Evolutionary conservation across 768 basidiomycete genomes (phyloP).

Genomic region (Cystoderma amianthinum): DNA sequence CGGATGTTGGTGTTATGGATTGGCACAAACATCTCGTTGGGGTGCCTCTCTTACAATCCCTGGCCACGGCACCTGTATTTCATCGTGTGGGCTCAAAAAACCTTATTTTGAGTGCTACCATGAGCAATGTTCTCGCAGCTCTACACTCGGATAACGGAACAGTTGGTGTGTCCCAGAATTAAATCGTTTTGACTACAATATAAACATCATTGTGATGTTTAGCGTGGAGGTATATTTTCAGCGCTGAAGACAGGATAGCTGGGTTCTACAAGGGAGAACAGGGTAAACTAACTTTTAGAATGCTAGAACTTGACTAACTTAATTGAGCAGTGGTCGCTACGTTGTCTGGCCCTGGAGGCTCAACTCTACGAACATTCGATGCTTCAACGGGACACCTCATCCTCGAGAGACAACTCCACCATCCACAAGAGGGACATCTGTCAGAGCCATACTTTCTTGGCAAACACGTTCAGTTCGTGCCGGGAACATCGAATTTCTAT

Average conservation of each 20-base stretch:
- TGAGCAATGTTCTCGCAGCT: constrained; percentile 73
- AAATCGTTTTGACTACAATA: background rate
- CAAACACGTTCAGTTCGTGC: constrained; percentile 37
- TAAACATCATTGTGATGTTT: background rate
- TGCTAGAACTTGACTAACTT: background rate
- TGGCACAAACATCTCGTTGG: constrained; percentile 83
- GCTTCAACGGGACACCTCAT: constrained; percentile 53
- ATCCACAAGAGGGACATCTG: constrained; percentile 29
- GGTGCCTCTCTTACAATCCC: constrained; percentile 50
- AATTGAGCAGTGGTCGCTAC: constrained; percentile 50
- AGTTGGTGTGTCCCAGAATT: constrained; percentile 46
- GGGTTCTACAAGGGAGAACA: constrained; percentile 53
- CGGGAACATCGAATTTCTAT: constrained; percentile 30
- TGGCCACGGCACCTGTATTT: constrained; percentile 53
- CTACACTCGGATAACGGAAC: constrained; percentile 61
- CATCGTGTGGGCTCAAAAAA: constrained; percentile 33
- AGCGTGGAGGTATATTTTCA: constrained; percentile 83
- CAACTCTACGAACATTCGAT: constrained; percentile 65
- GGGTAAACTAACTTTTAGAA: constrained; percentile 33
- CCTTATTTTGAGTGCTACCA: constrained; percentile 59
- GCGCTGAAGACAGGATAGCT: constrained; percentile 59
- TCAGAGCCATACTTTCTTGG: constrained; percentile 52
- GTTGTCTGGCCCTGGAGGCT: constrained; percentile 70
- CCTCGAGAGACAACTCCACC: constrained; percentile 58
- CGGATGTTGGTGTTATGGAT: constrained; percentile 77